phyloP scores from a whole-genome alignment of 768 basidiomycete species.

The Pisolithus tinctorius region DNA sequence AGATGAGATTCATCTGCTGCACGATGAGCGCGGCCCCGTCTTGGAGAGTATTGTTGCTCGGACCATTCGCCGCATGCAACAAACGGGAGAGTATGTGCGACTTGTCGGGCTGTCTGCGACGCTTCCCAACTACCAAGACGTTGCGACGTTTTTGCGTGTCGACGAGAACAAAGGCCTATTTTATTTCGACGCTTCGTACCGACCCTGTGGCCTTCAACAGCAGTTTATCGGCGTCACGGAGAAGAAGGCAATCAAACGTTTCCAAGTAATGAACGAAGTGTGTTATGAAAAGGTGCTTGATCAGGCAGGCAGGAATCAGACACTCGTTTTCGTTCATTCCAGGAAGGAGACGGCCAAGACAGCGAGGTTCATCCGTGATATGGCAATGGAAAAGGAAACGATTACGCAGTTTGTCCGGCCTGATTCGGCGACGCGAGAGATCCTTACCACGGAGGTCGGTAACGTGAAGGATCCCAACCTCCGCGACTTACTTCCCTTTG shows the following conservation, averaged over 20 bases:
- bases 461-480: conserved; percentile 80
- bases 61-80: conserved; percentile 90
- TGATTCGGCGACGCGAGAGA: conserved; percentile 86
- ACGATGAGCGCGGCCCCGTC: conserved; percentile 97
- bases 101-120: conserved; percentile 95
- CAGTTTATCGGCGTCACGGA: conserved; percentile 97
- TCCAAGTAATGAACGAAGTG: conserved; percentile 97
- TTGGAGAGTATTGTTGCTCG: conserved; percentile 86
- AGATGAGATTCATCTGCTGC: conserved; percentile 95
- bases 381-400: conserved; percentile 94
- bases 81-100: conserved; percentile 87
- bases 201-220: conserved; percentile 92
- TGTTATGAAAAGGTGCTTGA: conserved; percentile 99
- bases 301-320: conserved; percentile 85
- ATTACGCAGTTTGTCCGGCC: conserved; percentile 95
- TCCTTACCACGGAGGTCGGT: conserved; percentile 76
- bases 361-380: conserved; percentile 87
- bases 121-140: conserved; percentile 97
- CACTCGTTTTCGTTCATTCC: conserved; percentile 95
- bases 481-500: conserved; percentile 88
- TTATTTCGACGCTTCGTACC: conserved; percentile 92
- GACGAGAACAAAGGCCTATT: conserved; percentile 89
- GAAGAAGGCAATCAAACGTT: conserved; percentile 98
- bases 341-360: conserved; percentile 99
- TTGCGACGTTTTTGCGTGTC: conserved; percentile 94